Evolutionary conservation across 2,329 filamentous ascomycete genomes (phyloP).

Genomic region (Penicillium sp.): DNA sequence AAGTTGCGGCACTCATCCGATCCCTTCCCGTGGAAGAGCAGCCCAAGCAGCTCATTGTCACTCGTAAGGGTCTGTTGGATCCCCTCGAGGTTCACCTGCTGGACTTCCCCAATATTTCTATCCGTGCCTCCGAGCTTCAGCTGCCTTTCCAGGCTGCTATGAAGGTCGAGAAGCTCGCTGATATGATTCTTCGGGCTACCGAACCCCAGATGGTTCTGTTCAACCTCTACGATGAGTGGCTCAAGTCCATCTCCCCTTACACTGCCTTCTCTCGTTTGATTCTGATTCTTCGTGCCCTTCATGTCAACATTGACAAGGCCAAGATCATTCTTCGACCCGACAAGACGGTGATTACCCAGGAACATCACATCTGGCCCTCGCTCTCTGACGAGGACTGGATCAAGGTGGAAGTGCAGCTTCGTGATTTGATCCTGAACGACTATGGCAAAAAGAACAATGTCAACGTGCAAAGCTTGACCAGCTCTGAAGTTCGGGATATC

Average conservation of each 20-base stretch:
- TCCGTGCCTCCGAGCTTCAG: conserved; percentile 93
- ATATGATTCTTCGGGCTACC: conserved; percentile 97
- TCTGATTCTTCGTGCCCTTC: conserved; percentile 87
- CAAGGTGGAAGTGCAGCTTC: conserved; percentile 95
- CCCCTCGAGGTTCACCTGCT: conserved; percentile 95
- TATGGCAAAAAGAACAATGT: conserved; percentile 99
- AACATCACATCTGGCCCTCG: conserved; percentile 98
- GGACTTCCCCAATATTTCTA: conserved; percentile 99
- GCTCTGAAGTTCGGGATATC: conserved; percentile 95
- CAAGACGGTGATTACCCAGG: conserved; percentile 96
- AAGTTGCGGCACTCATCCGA: conserved; percentile 95
- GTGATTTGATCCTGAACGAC: conserved; percentile 95
- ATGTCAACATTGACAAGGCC: conserved; percentile 98
- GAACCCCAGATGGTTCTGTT: conserved; percentile 99
- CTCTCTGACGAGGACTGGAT: conserved; percentile 97
- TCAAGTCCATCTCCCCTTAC: conserved; percentile 98
- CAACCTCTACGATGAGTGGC: conserved; percentile 98
- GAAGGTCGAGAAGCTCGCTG: conserved; percentile 98
- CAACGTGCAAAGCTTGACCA: conserved; percentile 95
- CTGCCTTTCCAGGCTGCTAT: conserved; percentile 98
- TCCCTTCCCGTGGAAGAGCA: conserved; percentile 97
- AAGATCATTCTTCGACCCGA: conserved; percentile 93
- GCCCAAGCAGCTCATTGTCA: conserved; percentile 97
- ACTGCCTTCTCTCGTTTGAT: conserved; percentile 96
- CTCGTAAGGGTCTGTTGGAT: conserved; percentile 93